phyloP scores from a whole-genome alignment of 305 asterid genomes.

The Coffea humblotiana region DNA sequence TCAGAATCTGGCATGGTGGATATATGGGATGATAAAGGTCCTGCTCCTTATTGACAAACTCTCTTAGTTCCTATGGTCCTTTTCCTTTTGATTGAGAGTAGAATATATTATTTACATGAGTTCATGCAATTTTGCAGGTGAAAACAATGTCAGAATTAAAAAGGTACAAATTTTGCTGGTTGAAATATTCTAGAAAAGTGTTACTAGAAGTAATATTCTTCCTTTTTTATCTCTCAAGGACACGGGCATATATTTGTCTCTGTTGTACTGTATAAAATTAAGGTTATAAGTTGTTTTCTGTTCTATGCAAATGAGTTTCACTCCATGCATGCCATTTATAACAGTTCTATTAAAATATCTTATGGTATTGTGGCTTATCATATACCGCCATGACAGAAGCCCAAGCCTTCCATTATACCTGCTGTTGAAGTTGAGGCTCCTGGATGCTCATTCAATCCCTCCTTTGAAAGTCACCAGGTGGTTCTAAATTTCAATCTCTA shows the following conservation, averaged over 20 bases:
- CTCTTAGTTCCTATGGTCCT: background rate
- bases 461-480: slow-evolving; percentile 91
- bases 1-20: slow-evolving; percentile 51
- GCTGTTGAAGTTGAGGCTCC: slow-evolving; percentile 92
- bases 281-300: background rate
- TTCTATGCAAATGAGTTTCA: background rate
- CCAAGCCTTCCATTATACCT: slow-evolving; percentile 64
- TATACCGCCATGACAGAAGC: slow-evolving; percentile 47
- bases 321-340: background rate
- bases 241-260: background rate
- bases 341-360: background rate
- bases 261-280: background rate
- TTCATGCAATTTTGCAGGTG: slow-evolving; percentile 46
- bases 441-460: slow-evolving; percentile 95
- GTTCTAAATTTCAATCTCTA: slow-evolving; percentile 13
- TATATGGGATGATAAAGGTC: slow-evolving; percentile 72
- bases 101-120: background rate
- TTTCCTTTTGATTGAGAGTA: background rate
- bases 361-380: background rate
- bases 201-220: background rate
- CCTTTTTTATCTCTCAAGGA: background rate
- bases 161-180: slow-evolving; percentile 43
- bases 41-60: background rate
- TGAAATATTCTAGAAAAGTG: background rate
- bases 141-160: slow-evolving; percentile 35